Evolutionary conservation across 2,329 filamentous ascomycete genomes (phyloP).

Genomic region (Pochonia chlamydosporia): DNA sequence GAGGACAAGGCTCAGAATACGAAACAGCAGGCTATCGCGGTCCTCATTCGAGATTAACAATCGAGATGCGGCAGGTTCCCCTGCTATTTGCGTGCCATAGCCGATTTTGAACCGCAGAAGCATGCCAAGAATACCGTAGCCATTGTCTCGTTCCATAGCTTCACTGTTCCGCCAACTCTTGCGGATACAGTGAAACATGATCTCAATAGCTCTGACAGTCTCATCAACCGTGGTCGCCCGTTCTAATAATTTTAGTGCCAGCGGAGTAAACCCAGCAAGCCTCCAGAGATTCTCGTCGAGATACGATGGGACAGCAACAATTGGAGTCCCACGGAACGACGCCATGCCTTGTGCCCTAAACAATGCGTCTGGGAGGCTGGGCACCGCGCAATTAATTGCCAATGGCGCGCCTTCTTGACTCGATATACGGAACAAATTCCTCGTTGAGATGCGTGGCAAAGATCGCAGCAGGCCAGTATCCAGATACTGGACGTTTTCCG

Average conservation of each 20-base stretch:
- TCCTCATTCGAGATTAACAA: conserved; percentile 45
- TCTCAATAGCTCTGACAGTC: conserved; percentile 71
- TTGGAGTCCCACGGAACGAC: conserved; percentile 74
- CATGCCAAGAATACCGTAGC: conserved; percentile 81
- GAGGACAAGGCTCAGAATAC: conserved; percentile 71
- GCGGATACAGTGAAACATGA: conserved; percentile 79
- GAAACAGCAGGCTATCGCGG: conserved; percentile 48
- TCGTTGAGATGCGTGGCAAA: conserved; percentile 66
- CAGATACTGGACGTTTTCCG: conserved; percentile 72
- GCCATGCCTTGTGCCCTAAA: conserved; percentile 74
- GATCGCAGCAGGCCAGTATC: conserved; percentile 72
- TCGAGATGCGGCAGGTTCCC: conserved; percentile 27
- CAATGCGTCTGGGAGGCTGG: conserved; percentile 84
- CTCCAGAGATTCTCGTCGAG: conserved; percentile 92
- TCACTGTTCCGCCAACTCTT: conserved; percentile 97
- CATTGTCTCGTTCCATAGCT: conserved; percentile 93
- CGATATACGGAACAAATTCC: conserved; percentile 42
- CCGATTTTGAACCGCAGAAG: conserved; percentile 80
- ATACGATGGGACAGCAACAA: conserved; percentile 74
- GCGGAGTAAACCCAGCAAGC: conserved; percentile 81
- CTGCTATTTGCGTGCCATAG: conserved; percentile 28
- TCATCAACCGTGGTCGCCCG: conserved; percentile 64
- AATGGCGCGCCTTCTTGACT: conserved; percentile 60
- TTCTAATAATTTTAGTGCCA: conserved; percentile 81
- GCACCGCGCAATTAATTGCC: conserved; percentile 82